Percentiles rank a stretch among this genome's conserved stretches.
phyloP scores from a whole-genome alignment of 495 filamentous ascomycete species.

The Penicillium coprophilum region DNA sequence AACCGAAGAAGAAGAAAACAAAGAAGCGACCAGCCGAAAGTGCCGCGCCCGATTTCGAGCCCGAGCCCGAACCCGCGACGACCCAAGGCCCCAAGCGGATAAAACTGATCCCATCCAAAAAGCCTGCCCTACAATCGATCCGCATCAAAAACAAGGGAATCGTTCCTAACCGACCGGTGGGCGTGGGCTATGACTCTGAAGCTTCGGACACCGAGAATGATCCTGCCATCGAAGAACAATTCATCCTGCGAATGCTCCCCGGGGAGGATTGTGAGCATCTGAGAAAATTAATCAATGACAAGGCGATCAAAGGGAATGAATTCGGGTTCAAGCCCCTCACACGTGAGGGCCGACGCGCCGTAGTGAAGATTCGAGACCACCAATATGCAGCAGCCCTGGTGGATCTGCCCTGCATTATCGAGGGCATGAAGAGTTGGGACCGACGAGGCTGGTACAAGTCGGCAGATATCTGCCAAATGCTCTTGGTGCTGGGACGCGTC shows the following conservation, averaged over 20 bases:
- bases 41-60: slow-evolving; percentile 11
- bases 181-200: slow-evolving; percentile 96
- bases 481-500: slow-evolving; percentile 73
- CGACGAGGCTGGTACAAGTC: slow-evolving; percentile 88
- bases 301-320: slow-evolving; percentile 65
- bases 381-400: slow-evolving; percentile 80
- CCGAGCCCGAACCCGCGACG: slow-evolving; percentile 26
- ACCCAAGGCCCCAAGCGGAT: slow-evolving; percentile 42
- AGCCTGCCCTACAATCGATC: slow-evolving; percentile 46
- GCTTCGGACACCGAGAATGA: slow-evolving; percentile 86
- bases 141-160: slow-evolving; percentile 61
- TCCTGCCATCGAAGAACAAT: slow-evolving; percentile 81
- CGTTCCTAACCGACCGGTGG: slow-evolving; percentile 60
- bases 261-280: slow-evolving; percentile 84
- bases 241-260: slow-evolving; percentile 84
- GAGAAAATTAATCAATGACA: slow-evolving; percentile 65
- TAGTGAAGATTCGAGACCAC: slow-evolving; percentile 65
- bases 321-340: slow-evolving; percentile 78
- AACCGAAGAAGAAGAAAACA: slow-evolving; percentile 49
- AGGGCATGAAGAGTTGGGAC: slow-evolving; percentile 97
- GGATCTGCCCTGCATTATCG: slow-evolving; percentile 87
- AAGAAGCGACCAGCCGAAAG: slow-evolving; percentile 45
- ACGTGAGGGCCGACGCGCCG: slow-evolving; percentile 68
- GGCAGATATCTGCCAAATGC: slow-evolving; percentile 93
- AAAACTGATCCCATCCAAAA: slow-evolving; percentile 46